These are phyloP conservation scores for Entelexis sorbosivorans DNA, from an alignment of 1,139 yeast species.

Conservation along the genomic window DNA sequence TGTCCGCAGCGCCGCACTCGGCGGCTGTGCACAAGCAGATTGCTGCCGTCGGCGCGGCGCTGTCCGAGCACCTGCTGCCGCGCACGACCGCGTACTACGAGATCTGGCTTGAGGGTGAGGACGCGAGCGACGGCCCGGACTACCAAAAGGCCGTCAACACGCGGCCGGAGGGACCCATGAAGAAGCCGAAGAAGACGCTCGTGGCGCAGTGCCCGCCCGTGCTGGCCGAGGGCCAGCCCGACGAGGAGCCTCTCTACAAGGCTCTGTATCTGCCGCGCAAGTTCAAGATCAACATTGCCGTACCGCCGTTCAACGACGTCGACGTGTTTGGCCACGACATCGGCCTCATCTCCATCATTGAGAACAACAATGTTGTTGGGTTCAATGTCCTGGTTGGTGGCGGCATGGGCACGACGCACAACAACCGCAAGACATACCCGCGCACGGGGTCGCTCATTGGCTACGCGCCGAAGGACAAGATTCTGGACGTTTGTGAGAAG, in stretches of 20 bases:
- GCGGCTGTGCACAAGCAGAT: constrained; percentile 74
- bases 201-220: constrained; percentile 47
- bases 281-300: constrained; percentile 87
- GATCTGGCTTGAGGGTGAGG: constrained; percentile 88
- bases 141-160: constrained; percentile 62
- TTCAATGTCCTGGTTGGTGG: constrained; percentile 91
- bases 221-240: constrained; percentile 27
- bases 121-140: constrained; percentile 46
- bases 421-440: constrained; percentile 93
- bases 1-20: constrained; percentile 76
- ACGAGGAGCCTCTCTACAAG: constrained; percentile 80
- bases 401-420: constrained; percentile 98
- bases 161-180: constrained; percentile 56
- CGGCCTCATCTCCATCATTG: constrained; percentile 82
- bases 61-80: constrained; percentile 79
- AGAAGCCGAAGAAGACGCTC: constrained; percentile 77
- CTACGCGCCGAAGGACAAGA: constrained; percentile 54
- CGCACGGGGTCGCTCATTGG: constrained; percentile 87
- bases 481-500: constrained; percentile 75
- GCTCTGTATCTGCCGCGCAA: constrained; percentile 87
- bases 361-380: constrained; percentile 45
- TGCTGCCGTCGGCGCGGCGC: constrained; percentile 47
- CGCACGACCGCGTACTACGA: constrained; percentile 93
- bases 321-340: constrained; percentile 94
- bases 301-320: constrained; percentile 94